A percentile compares a stretch with the other conserved stretches of the same genome.
These are phyloP conservation scores for Histomonas meleagridis DNA, from an alignment of 208 protist genomes.

Conservation along the genomic window DNA sequence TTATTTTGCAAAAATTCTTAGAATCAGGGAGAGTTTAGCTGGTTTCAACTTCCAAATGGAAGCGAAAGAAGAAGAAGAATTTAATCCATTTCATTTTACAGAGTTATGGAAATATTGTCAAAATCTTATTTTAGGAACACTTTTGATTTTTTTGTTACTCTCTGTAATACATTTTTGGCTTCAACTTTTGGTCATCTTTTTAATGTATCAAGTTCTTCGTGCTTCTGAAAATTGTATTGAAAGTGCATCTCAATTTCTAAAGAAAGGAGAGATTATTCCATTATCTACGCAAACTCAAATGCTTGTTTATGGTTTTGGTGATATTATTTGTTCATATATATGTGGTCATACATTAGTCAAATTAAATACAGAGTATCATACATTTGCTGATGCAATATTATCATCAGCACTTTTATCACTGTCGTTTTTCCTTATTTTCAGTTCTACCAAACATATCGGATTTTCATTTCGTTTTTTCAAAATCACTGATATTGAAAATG, in stretches of 20 bases:
- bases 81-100: slow-evolving; percentile 4
- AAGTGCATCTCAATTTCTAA: not conserved
- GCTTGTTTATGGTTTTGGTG: not conserved
- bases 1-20: not conserved
- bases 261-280: not conserved
- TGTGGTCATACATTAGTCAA: not conserved
- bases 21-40: not conserved
- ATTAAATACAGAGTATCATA: not conserved
- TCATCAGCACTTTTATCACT: not conserved
- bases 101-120: not conserved
- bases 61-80: not conserved
- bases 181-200: not conserved
- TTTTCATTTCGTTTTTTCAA: not conserved
- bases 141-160: not conserved
- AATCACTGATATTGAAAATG: not conserved
- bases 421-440: not conserved
- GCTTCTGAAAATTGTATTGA: not conserved
- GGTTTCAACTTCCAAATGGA: not conserved
- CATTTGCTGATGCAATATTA: not conserved
- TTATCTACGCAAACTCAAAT: not conserved
- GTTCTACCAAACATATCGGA: not conserved
- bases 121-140: not conserved
- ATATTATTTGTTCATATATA: not conserved
- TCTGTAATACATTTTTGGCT: not conserved
- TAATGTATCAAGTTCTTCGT: not conserved